Conservation (phyloP, 768 basidiomycete species). For the Filobasidium floriforme region DNA sequence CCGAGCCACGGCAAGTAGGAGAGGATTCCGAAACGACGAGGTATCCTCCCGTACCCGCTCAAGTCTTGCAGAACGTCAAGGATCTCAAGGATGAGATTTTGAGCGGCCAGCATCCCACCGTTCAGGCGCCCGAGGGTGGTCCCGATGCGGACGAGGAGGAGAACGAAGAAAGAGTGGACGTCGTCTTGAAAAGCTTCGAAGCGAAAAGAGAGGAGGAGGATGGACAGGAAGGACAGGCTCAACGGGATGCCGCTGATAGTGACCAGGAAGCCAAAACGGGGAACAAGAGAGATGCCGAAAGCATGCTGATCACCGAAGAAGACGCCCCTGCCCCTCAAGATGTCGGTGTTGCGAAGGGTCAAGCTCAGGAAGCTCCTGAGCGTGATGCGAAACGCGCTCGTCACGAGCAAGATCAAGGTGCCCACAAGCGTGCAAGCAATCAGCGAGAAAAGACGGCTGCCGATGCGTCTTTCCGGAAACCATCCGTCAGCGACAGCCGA, state of each 20-base stretch:
- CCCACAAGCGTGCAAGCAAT: background rate
- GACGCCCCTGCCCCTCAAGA: background rate
- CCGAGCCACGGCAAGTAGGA: background rate
- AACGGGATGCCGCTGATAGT: background rate
- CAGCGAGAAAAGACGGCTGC: background rate
- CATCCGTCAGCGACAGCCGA: background rate
- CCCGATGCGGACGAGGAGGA: background rate
- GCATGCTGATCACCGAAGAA: background rate
- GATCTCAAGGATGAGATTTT: conserved; percentile 20
- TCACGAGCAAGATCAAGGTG: background rate
- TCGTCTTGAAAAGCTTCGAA: background rate
- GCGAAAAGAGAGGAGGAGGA: background rate
- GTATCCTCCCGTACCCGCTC: conserved; percentile 9
- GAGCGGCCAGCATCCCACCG: conserved; percentile 9
- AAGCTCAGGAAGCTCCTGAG: background rate
- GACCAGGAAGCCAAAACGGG: background rate
- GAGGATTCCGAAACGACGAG: background rate
- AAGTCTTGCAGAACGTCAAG: conserved; percentile 19
- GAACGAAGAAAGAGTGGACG: background rate
- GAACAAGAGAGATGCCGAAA: background rate
- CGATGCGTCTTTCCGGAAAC: background rate
- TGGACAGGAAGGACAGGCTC: background rate
- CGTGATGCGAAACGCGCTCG: conserved; percentile 1
- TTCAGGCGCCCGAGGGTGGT: background rate
- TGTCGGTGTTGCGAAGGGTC: background rate